Base-by-base conservation (phyloP, 2,329 filamentous ascomycete species). In the Fusarium pininemorale region DNA sequence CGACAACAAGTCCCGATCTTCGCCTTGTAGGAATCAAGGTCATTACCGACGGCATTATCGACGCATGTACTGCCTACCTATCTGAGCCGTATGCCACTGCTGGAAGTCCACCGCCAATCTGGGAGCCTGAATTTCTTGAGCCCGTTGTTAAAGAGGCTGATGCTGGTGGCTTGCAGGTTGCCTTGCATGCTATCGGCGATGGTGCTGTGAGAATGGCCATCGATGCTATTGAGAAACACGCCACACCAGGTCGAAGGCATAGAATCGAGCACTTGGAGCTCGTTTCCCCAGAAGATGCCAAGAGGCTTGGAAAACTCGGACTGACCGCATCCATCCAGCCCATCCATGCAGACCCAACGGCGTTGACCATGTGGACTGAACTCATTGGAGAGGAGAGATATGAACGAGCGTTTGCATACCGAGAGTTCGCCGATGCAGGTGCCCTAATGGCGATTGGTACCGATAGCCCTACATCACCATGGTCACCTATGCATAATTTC, bases 181-280 rank as follows among this genome's bases (percentile, higher is more conserved):
- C 90, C 0, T 81, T 92, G 7, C 90, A 92, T 77, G 90, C 90
- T 28, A 92, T 91, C 66, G 90, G 90, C 28, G 90, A 92, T 69
- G 83, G 82, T 22, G 88, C 90, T 6, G 84, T 90, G n/a, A 83
- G 80, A 32, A 85, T 86, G 69, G 89, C 88, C 6, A 83, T 91
- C 48, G 86, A 91, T 73, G 83, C 84, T 0, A 82, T 91, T 20
- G 87, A 79, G 41, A 80, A 74, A 63, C 79, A 79, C 47, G 80
- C 79, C 0, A 81, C 75, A 54, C 83, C 86, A 0, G 83, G 82
- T 3, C 83, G 85, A 30, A 84, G 90, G 8, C 90, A 90, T 67
- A 85, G 90, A 32, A 89, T 91, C 75, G 90, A 92, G 80, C 90
- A 92, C 74, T 80, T 92, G 15, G 90, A 92, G 78, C 83, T 91